Conservation (phyloP, 352 stramenopile genomes). For the Phytopythium vexans region DNA sequence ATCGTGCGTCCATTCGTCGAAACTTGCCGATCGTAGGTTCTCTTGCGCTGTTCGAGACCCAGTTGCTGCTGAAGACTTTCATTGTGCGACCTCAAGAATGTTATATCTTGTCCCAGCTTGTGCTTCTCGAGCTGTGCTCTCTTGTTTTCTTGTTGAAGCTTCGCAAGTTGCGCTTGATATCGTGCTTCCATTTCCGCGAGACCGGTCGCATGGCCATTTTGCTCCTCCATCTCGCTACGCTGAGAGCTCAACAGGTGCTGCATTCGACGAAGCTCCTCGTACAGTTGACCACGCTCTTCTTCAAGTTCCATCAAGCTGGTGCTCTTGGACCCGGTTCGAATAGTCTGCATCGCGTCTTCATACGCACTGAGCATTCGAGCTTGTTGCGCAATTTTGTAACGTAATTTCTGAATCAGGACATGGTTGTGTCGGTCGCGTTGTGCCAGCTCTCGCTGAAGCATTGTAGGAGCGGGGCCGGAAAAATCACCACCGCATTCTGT, state of each 20-base stretch:
- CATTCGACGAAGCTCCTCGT: slow-evolving; percentile 33
- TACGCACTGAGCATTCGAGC: slow-evolving; percentile 46
- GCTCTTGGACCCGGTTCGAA: slow-evolving; percentile 43
- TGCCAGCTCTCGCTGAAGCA: slow-evolving; percentile 32
- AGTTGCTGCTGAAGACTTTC: slow-evolving; percentile 48
- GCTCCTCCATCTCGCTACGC: slow-evolving; percentile 22
- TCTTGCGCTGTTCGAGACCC: slow-evolving; percentile 43
- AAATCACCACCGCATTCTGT: slow-evolving; percentile 1
- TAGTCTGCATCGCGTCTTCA: slow-evolving; percentile 54
- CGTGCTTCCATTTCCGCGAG: slow-evolving; percentile 25
- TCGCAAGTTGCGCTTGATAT: slow-evolving; percentile 29
- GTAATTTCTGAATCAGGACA: slow-evolving; percentile 44
- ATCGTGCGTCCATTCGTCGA: slow-evolving; percentile 14
- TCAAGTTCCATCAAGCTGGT: slow-evolving; percentile 61
- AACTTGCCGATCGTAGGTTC: slow-evolving; percentile 46
- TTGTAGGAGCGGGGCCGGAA: neutral
- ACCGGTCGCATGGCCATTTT: slow-evolving; percentile 22
- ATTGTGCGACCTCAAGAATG: slow-evolving; percentile 26
- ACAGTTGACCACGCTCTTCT: slow-evolving; percentile 47
- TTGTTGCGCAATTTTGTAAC: slow-evolving; percentile 52
- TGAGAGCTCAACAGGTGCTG: slow-evolving; percentile 25
- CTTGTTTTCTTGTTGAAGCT: slow-evolving; percentile 41
- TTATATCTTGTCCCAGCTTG: slow-evolving; percentile 46
- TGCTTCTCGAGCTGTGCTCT: slow-evolving; percentile 29
- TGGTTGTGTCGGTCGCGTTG: slow-evolving; percentile 49